Evolutionary conservation across 768 basidiomycete genomes (phyloP).

Genomic region (Pleurotus cornucopiae): DNA sequence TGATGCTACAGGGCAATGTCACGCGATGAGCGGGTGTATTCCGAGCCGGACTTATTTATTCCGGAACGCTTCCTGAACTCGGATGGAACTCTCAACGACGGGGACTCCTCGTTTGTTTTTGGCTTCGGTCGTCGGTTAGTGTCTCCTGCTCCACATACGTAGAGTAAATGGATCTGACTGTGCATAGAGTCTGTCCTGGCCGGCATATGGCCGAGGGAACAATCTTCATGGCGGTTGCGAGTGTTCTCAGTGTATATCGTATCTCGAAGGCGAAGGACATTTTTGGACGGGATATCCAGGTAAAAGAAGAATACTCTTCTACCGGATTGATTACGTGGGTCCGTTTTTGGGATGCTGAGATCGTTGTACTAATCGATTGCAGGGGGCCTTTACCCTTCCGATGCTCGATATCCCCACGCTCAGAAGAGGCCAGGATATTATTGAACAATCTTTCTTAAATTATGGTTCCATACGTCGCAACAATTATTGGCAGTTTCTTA

Average conservation of each 20-base stretch:
- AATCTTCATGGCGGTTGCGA: slow-evolving; percentile 1
- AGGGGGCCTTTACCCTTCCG: not conserved
- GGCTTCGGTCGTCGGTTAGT: slow-evolving; percentile 2
- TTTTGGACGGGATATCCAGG: not conserved
- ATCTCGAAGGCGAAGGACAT: not conserved
- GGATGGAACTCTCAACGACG: slow-evolving; percentile 1
- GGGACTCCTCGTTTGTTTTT: slow-evolving; percentile 3
- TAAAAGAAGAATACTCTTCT: not conserved
- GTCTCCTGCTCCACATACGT: not conserved
- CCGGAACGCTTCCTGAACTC: slow-evolving; percentile 6
- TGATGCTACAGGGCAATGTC: not conserved
- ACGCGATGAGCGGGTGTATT: not conserved
- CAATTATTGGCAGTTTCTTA: too few relatives aligned
- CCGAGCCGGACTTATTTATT: not conserved
- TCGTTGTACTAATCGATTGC: not conserved
- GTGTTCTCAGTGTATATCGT: not conserved
- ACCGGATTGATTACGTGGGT: slow-evolving; percentile 1
- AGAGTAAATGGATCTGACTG: not conserved
- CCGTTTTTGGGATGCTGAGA: not conserved
- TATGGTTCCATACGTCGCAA: too few relatives aligned
- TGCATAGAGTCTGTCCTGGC: not conserved
- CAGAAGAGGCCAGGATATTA: not conserved
- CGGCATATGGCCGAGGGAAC: slow-evolving; percentile 5
- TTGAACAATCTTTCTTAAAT: not conserved
- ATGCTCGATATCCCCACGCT: not conserved